Conservation (phyloP, 2,329 filamentous ascomycete species). For the Massarina eburnea region DNA sequence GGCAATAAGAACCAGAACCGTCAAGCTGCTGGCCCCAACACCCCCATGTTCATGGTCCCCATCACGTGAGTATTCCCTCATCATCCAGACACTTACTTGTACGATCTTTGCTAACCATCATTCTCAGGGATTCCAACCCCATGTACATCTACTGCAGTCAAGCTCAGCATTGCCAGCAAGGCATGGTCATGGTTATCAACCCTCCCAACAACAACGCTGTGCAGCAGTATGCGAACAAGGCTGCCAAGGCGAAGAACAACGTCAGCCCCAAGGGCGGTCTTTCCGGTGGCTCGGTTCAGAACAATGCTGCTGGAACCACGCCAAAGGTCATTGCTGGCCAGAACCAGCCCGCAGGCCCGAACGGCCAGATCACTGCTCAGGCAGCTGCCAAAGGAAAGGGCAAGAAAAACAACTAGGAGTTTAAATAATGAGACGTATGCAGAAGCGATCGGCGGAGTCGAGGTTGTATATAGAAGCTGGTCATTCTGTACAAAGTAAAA, state of each 20-base stretch:
- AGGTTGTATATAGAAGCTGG: conserved; percentile 12
- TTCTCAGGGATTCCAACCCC: conserved; percentile 54
- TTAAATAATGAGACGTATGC: not conserved
- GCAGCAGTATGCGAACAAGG: conserved; percentile 23
- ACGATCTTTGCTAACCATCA: conserved; percentile 21
- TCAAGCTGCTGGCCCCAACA: conserved; percentile 17
- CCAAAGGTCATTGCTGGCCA: conserved; percentile 6
- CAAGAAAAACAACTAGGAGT: not conserved
- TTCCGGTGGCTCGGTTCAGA: conserved; percentile 19
- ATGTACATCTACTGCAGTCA: conserved; percentile 79
- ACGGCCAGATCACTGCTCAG: conserved; percentile 2
- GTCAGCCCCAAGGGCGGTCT: conserved; percentile 23
- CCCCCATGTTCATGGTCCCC: conserved; percentile 30
- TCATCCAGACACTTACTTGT: not conserved
- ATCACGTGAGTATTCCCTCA: conserved; percentile 12
- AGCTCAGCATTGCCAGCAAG: conserved; percentile 66
- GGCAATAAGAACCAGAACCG: conserved; percentile 23
- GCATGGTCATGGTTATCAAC: conserved; percentile 77
- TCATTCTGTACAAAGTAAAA: conserved; percentile 6
- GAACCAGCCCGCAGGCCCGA: conserved; percentile 3
- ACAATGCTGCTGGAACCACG: conserved; percentile 26
- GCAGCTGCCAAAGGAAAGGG: conserved; percentile 5
- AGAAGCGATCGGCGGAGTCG: not conserved
- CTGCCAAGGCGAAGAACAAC: conserved; percentile 30
- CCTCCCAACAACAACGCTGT: conserved; percentile 28